These are phyloP conservation scores for Collybiopsis luxurians DNA, from an alignment of 768 basidiomycete genomes.

Conservation along the genomic window DNA sequence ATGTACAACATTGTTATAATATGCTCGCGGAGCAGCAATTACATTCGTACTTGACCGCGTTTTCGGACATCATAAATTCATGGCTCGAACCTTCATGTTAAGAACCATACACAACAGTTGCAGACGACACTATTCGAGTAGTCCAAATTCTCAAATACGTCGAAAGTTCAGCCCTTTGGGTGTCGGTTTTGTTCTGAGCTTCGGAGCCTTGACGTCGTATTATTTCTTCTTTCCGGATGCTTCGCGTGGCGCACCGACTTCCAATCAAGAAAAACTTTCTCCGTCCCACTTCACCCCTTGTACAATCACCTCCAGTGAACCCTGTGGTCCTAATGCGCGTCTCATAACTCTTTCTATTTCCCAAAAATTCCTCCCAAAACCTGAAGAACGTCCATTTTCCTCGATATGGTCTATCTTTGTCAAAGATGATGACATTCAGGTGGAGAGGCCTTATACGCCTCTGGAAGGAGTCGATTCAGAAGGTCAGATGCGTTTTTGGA, in stretches of 20 bases:
- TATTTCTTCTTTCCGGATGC: slow-evolving; percentile 54
- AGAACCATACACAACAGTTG: background rate
- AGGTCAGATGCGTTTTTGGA: slow-evolving; percentile 74
- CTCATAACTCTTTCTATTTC: slow-evolving; percentile 63
- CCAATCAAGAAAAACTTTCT: slow-evolving; percentile 33
- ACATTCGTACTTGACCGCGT: too few relatives aligned
- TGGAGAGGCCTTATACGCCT: slow-evolving; percentile 84
- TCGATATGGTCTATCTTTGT: slow-evolving; percentile 77
- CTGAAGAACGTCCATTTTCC: slow-evolving; percentile 20
- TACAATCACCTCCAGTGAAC: slow-evolving; percentile 51
- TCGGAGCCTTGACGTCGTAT: slow-evolving; percentile 38
- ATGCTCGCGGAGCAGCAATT: too few relatives aligned
- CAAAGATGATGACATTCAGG: slow-evolving; percentile 87
- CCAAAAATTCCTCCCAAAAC: slow-evolving; percentile 31
- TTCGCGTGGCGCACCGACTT: slow-evolving; percentile 44
- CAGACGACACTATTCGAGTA: background rate
- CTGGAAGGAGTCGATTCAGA: slow-evolving; percentile 65
- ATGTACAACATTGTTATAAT: background rate
- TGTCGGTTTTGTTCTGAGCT: slow-evolving; percentile 27
- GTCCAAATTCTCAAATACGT: background rate
- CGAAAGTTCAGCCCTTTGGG: background rate
- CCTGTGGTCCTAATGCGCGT: slow-evolving; percentile 56
- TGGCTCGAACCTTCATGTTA: background rate
- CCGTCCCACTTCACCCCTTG: slow-evolving; percentile 59
- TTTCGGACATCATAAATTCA: too few relatives aligned